Conservation (phyloP, 805 yeast species). For the Candida sakaeoensis region DNA sequence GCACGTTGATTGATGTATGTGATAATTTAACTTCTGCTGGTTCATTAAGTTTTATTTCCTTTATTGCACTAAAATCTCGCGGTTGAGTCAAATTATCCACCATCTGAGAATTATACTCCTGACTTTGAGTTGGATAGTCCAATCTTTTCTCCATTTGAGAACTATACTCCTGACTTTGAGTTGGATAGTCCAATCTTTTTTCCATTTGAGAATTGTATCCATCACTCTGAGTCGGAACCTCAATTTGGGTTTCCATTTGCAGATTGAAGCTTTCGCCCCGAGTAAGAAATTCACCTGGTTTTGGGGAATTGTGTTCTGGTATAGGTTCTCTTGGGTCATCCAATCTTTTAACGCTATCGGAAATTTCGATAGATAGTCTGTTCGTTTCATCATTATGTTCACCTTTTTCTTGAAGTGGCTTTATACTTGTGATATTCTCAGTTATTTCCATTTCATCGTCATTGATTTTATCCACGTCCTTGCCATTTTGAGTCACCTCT, state of each 20-base stretch:
- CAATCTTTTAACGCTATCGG: no score
- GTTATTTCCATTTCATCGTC: constrained; percentile 13
- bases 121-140: constrained; percentile 1
- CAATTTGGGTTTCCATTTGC: no score
- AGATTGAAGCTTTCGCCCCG: no score
- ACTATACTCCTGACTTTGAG: constrained; percentile 1
- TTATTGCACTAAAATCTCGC: constrained; percentile 3
- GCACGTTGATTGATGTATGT: neutral
- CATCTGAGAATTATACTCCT: constrained; percentile 3
- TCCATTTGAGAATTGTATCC: constrained; percentile 6
- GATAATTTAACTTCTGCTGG: neutral
- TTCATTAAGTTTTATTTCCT: constrained; percentile 2
- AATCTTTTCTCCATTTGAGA: constrained; percentile 4
- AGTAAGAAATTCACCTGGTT: no score
- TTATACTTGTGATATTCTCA: constrained; percentile 3
- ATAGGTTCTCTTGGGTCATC: no score
- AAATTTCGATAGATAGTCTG: no score
- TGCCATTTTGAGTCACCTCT: neutral
- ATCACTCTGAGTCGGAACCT: neutral
- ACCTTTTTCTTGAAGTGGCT: neutral
- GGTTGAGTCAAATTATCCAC: neutral
- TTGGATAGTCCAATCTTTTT: neutral
- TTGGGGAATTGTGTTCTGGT: no score
- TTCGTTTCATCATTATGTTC: neutral
- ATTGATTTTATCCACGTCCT: neutral